Evolutionary conservation across 1,139 yeast genomes (phyloP), one percentile per base, ranked within the genome.

Genomic region (Hanseniaspora gamundiae): DNA sequence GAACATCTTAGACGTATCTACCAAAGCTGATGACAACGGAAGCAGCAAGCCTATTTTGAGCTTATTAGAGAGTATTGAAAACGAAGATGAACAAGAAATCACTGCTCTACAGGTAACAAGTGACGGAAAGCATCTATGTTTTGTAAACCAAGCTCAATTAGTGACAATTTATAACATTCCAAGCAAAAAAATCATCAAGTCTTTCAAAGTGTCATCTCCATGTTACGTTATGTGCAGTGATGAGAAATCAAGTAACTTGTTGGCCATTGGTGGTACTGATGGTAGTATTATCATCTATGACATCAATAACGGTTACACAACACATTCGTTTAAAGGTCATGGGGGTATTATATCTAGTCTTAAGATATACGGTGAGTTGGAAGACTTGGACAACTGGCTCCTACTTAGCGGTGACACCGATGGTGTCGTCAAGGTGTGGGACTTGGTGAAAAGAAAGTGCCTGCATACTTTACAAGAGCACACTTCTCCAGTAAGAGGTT

Each of bases 181-280:
- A n/a, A 61, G 60, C 40, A 74, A 68, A 49, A 65, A 62, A 58
- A 71, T 69, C 60, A 67, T 66, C 60, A 83, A 71, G 60, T 65
- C 68, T 19, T 70, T 71, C 63, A 80, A 75, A 58, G 58, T 81
- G 45, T 67, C 83, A 3, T 78, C 95, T 1, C 95, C 97, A 1
- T 83, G 85, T 1, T 84, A 84, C 60, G 80, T 86, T 17, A 73
- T 87, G 46, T 70, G 80, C 13, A 75, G 76, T 28, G 98, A 91
- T 60, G 61, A 75, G 5, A 39, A 29, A 16, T 86, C 96, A 0
- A 82, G 95, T 14, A 76, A 94, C 4, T 68, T 91, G 42, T 76
- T 88, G 57, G 94, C 95, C 31, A 80, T 93, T 56, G 99, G 99
- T 42, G 91, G 95, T 41, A 83, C 96, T 0, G 98, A 93, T 60